Conservation (phyloP, 139 green algal genomes). For the Coccomyxa sp. region DNA sequence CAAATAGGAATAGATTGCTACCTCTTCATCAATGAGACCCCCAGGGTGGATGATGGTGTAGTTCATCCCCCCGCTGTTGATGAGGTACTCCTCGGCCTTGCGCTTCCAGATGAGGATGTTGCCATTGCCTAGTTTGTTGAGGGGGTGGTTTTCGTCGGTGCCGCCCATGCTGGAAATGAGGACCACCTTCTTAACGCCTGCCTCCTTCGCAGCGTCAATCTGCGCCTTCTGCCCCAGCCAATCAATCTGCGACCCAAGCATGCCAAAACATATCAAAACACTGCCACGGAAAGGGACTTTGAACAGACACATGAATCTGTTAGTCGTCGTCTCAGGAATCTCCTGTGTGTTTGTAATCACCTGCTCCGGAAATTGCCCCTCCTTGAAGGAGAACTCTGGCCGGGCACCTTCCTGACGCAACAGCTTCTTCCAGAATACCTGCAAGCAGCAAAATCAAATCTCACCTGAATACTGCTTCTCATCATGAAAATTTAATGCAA, state of each 20-base stretch:
- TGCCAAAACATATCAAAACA: not conserved
- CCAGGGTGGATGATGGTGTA: slow-evolving; percentile 87
- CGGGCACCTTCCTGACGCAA: slow-evolving; percentile 5
- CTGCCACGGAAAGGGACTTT: not conserved
- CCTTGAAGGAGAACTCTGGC: slow-evolving; percentile 42
- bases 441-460: not conserved
- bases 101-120: slow-evolving; percentile 88
- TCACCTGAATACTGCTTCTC: too few relatives aligned
- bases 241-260: slow-evolving; percentile 55
- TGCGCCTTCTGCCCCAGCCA: slow-evolving; percentile 81
- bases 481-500: too few relatives aligned
- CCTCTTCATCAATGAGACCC: slow-evolving; percentile 55
- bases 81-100: slow-evolving; percentile 81
- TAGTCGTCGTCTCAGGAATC: not conserved
- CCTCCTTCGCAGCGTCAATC: slow-evolving; percentile 70
- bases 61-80: slow-evolving; percentile 15
- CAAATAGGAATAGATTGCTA: not conserved
- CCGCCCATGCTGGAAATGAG: slow-evolving; percentile 71
- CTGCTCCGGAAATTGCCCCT: slow-evolving; percentile 26
- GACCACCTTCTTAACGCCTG: slow-evolving; percentile 59
- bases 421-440: slow-evolving; percentile 10
- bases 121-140: slow-evolving; percentile 59
- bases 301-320: too few relatives aligned
- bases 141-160: slow-evolving; percentile 52
- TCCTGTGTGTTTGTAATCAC: not conserved